Evolutionary conservation across 106 monocot species (phyloP).

Genomic region (Dendrobium chrysotoxum): DNA sequence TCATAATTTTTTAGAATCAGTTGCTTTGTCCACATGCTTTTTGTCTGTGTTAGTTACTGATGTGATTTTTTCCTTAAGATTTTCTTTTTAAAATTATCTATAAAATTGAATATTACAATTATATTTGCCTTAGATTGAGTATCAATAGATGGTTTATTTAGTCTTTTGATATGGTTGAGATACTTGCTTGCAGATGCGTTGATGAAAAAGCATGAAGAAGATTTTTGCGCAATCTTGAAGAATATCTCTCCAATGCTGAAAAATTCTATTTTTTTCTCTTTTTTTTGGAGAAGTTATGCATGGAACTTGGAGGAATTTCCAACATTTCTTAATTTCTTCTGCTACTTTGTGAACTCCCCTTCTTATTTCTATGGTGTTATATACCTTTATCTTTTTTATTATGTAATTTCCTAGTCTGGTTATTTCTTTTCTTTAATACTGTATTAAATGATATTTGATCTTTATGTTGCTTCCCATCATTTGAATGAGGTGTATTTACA

Average conservation of each 20-base stretch:
- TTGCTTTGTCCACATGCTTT: background rate
- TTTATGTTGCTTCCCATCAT: background rate
- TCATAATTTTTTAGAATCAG: background rate
- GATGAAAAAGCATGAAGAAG: slow-evolving; percentile 4
- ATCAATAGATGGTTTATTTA: background rate
- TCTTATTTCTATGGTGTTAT: background rate
- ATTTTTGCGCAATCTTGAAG: slow-evolving; percentile 3
- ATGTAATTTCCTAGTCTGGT: background rate
- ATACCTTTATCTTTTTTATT: background rate
- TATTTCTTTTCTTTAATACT: background rate
- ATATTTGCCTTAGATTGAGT: background rate
- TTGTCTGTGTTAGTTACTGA: background rate
- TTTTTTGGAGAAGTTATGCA: background rate
- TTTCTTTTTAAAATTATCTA: background rate
- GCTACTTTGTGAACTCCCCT: background rate
- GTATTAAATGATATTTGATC: background rate
- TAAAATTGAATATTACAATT: background rate
- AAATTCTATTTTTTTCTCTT: background rate
- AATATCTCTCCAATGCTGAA: background rate
- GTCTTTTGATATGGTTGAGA: slow-evolving; percentile 1
- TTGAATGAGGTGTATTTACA: background rate
- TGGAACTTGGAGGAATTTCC: background rate
- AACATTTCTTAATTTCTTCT: background rate
- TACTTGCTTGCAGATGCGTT: slow-evolving; percentile 12
- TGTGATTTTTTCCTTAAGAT: background rate